Evolutionary conservation across 2,329 filamentous ascomycete species (phyloP), one percentile per base, ranked within the genome.

Genomic region (Hirsutella rhossiliensis): DNA sequence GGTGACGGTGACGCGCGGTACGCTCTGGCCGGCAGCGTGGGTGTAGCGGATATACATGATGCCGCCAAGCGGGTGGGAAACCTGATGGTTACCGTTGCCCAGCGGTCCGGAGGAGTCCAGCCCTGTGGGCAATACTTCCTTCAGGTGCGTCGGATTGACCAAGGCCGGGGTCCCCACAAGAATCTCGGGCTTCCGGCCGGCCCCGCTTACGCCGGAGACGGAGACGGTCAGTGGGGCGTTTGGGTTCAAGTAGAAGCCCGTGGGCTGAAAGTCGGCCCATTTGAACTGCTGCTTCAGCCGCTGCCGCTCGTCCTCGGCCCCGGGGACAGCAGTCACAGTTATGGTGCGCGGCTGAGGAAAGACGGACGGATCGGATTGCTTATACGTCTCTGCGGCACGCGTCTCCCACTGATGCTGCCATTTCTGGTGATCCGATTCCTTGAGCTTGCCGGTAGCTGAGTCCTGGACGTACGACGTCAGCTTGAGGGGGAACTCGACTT

Each of bases 11-110:
- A 43, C 7, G 2, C 38, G 32, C 1, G 47, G 41, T 3, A n/a
- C 17, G 1, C 18, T 5, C 20, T 37, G 23, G 7, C 27, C 41
- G 0, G 13, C 2, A 2, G 7, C 3, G 12, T 44, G 12, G 11
- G 39, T 29, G 19, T 48, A 45, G 3, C 39, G 44, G 29, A 48
- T 39, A 18, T 48, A 48, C 3, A 48, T 17, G 18, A 48, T 48
- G 8, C 47, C 47, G 5, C 42, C 47, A 8, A 18, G 3, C 1
- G 2, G 5, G 13, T 18, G n/a, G 2, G 23, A 13, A 11, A 48
- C 30, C 0, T 2, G 17, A 6, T 46, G 38, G 11, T 28, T n/a
- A 1, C 42, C 47, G 18, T 43, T n/a, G 2, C 27, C 2, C 1
- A 44, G 18, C 9, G 31, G 31, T 13, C 17, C 31, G 3, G 15